These are phyloP conservation scores for Acanthamoeba sp. DNA, from an alignment of 208 protist genomes.

Conservation along the genomic window DNA sequence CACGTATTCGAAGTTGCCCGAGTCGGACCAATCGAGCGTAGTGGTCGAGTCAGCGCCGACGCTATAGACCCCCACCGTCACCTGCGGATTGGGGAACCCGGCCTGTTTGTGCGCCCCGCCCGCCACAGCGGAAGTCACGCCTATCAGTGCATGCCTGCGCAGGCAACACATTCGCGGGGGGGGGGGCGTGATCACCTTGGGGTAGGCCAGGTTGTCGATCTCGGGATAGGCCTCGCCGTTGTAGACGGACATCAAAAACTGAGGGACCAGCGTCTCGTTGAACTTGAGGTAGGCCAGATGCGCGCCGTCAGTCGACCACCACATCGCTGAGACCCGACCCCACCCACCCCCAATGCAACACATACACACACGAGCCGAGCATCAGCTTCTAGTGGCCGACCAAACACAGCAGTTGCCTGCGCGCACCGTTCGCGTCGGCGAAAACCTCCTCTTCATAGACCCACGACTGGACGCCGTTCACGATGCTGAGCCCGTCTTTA, in stretches of 20 bases:
- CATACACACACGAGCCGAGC: too few relatives aligned
- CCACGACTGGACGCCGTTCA: constrained; percentile 35
- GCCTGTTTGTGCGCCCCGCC: background rate
- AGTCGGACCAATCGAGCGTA: background rate
- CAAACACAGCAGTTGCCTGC: background rate
- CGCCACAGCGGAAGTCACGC: too few relatives aligned
- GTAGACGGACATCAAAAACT: constrained; percentile 19
- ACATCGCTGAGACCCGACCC: too few relatives aligned
- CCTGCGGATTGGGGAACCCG: constrained; percentile 8
- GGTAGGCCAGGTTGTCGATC: constrained; percentile 15
- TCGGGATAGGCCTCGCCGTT: background rate
- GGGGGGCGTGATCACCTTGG: background rate
- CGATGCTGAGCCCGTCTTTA: constrained; percentile 26
- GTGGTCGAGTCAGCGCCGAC: background rate
- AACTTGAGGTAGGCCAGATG: constrained; percentile 46
- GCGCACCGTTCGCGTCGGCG: background rate
- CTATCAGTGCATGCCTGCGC: too few relatives aligned
- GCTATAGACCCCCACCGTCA: constrained; percentile 31
- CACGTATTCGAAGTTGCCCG: constrained; percentile 3
- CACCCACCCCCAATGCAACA: too few relatives aligned
- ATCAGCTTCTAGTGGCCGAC: too few relatives aligned
- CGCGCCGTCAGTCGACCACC: constrained; percentile 49
- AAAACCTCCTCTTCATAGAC: constrained; percentile 56
- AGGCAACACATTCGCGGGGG: background rate
- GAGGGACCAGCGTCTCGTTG: constrained; percentile 4